Percentiles rank a stretch among this genome's conserved stretches.
phyloP scores from a whole-genome alignment of 1,284 basidiomycete genomes.

The Chondrostereum purpureum region DNA sequence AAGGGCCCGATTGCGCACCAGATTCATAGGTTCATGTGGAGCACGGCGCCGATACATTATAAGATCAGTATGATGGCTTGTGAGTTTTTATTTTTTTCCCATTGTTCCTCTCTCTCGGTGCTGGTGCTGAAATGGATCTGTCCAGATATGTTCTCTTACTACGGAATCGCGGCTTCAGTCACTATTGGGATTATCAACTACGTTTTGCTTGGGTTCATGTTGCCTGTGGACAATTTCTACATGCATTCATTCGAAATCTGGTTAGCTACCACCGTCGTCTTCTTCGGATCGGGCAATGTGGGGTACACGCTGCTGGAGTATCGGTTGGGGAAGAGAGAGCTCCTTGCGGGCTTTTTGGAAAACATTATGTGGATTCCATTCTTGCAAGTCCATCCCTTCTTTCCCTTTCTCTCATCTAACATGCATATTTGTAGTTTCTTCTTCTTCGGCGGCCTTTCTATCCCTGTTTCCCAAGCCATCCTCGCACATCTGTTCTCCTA shows the following conservation, averaged over 20 bases:
- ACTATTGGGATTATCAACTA: slow-evolving; percentile 70
- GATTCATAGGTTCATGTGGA: slow-evolving; percentile 72
- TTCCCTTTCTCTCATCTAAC: slow-evolving; percentile 2
- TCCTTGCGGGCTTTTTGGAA: slow-evolving; percentile 41
- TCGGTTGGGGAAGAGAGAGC: slow-evolving; percentile 56
- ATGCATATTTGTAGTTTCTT: slow-evolving; percentile 50
- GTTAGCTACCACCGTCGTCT: slow-evolving; percentile 73
- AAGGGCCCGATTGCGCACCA: slow-evolving; percentile 70
- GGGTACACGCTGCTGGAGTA: slow-evolving; percentile 74
- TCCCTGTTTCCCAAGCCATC: slow-evolving; percentile 71
- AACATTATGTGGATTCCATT: slow-evolving; percentile 78
- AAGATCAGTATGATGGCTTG: slow-evolving; percentile 73
- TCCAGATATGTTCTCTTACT: slow-evolving; percentile 82
- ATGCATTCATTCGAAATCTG: slow-evolving; percentile 73
- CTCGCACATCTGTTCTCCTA: slow-evolving; percentile 78
- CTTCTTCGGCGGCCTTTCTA: slow-evolving; percentile 76
- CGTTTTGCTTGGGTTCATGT: slow-evolving; percentile 63
- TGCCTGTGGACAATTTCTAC: slow-evolving; percentile 66
- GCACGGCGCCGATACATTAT: slow-evolving; percentile 70
- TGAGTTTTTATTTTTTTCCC: slow-evolving; percentile 32
- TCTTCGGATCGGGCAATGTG: slow-evolving; percentile 68
- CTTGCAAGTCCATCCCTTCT: slow-evolving; percentile 47
- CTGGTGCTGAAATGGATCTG: neutral
- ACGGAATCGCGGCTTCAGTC: slow-evolving; percentile 68
- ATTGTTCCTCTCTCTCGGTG: slow-evolving; percentile 1